Conservation (phyloP, 1,284 basidiomycete species). For the Tremellales sp. region DNA sequence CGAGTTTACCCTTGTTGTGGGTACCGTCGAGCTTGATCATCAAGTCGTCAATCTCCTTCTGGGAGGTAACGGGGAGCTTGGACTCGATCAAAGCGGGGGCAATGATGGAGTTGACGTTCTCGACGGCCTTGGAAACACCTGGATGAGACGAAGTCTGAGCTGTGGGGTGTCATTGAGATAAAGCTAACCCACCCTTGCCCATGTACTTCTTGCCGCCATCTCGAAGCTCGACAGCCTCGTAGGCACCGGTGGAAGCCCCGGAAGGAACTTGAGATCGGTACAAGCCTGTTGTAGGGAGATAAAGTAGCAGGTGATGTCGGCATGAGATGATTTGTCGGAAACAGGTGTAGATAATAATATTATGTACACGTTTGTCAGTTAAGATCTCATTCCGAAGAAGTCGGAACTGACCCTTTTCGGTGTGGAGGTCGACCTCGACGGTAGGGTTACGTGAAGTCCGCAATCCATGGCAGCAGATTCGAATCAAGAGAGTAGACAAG, state of each 20-base stretch:
- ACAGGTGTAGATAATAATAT: constrained; percentile 3
- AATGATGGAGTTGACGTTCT: constrained; percentile 91
- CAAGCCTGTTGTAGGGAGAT: constrained; percentile 58
- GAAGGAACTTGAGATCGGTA: constrained; percentile 96
- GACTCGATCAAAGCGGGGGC: constrained; percentile 86
- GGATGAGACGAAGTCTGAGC: neutral
- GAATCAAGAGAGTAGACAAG: neutral
- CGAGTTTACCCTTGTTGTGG: constrained; percentile 98
- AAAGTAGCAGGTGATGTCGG: constrained; percentile 16
- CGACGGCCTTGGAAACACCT: constrained; percentile 92
- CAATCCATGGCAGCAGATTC: constrained; percentile 12
- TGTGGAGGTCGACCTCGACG: constrained; percentile 90
- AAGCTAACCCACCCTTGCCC: constrained; percentile 72
- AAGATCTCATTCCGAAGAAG: neutral
- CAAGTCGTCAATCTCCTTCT: constrained; percentile 97
- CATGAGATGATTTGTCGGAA: constrained; percentile 17
- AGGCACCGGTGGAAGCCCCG: constrained; percentile 95
- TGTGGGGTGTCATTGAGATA: neutral
- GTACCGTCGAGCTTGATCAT: constrained; percentile 98
- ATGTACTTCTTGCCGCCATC: constrained; percentile 95
- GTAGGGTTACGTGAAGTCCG: constrained; percentile 65
- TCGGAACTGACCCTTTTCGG: constrained; percentile 66
- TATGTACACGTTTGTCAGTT: neutral
- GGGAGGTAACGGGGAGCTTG: constrained; percentile 78
- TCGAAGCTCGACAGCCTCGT: constrained; percentile 98